Evolutionary conservation across 371 early-diverging fungal species (phyloP).

Genomic region (Smittium mucronatum): DNA sequence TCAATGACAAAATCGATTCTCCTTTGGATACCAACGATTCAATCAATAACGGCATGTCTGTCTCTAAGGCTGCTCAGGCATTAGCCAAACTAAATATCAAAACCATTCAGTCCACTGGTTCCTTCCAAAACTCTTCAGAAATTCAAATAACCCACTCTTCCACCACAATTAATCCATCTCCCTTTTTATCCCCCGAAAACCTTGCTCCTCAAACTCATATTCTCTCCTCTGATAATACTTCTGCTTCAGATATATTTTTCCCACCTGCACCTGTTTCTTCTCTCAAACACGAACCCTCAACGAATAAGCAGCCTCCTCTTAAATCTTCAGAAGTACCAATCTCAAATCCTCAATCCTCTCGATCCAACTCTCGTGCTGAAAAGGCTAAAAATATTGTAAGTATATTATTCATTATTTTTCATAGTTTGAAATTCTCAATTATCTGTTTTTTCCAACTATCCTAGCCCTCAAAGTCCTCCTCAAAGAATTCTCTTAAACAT

Average conservation of each 20-base stretch:
- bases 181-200: no score
- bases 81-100: slow-evolving; percentile 34
- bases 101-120: slow-evolving; percentile 20
- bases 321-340: neutral
- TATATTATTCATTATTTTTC: no score
- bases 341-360: slow-evolving; percentile 11
- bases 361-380: slow-evolving; percentile 10
- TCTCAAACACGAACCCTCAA: neutral
- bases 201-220: no score
- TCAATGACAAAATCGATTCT: neutral
- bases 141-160: slow-evolving; percentile 12
- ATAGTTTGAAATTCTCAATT: no score
- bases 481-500: neutral
- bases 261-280: no score
- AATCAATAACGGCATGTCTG: neutral
- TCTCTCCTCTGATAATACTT: no score
- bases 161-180: no score
- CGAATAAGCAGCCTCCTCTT: neutral
- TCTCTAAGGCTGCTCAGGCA: slow-evolving; percentile 26
- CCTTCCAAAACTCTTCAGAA: slow-evolving; percentile 9
- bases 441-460: no score
- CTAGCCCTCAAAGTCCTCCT: no score
- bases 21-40: neutral
- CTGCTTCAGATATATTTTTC: no score
- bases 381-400: slow-evolving; percentile 18